Conservation (phyloP, 371 early-diverging fungal genomes). For the Umbelopsis sp. region DNA sequence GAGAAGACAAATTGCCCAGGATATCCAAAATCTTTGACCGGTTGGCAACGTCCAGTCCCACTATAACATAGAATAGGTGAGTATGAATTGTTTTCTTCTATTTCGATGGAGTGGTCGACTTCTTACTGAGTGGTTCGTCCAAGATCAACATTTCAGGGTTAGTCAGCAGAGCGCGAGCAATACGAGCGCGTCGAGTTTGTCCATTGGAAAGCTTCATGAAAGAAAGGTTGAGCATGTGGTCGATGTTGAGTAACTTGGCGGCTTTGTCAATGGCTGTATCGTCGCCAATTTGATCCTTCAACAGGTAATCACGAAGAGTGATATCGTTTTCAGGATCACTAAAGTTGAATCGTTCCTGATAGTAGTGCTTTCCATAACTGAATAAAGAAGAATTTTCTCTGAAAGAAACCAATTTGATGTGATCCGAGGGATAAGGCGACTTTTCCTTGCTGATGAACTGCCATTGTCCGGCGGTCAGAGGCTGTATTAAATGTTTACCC, state of each 20-base stretch:
- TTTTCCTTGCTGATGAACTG: constrained; percentile 34
- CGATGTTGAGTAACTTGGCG: constrained; percentile 37
- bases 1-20: constrained; percentile 36
- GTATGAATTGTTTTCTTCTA: not conserved
- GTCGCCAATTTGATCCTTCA: constrained; percentile 10
- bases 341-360: constrained; percentile 63
- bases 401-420: constrained; percentile 53
- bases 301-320: constrained; percentile 34
- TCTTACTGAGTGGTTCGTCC: constrained; percentile 66
- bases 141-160: constrained; percentile 47
- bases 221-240: constrained; percentile 39
- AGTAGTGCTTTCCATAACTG: constrained; percentile 52
- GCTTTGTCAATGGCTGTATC: constrained; percentile 26
- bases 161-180: constrained; percentile 50
- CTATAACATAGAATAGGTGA: constrained; percentile 23
- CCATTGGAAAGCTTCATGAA: constrained; percentile 65
- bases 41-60: constrained; percentile 62
- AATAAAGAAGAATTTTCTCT: constrained; percentile 48
- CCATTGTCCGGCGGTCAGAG: constrained; percentile 40
- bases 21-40: constrained; percentile 45
- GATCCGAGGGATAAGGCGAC: constrained; percentile 43
- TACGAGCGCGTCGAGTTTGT: constrained; percentile 59
- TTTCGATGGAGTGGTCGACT: not conserved
- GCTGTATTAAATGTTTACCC: constrained; percentile 41
- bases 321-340: constrained; percentile 56